A percentile compares a stretch with the other conserved stretches of the same genome.
phyloP scores from a whole-genome alignment of 2,329 filamentous ascomycete species.

The Bimuria novae-zelandiae region DNA sequence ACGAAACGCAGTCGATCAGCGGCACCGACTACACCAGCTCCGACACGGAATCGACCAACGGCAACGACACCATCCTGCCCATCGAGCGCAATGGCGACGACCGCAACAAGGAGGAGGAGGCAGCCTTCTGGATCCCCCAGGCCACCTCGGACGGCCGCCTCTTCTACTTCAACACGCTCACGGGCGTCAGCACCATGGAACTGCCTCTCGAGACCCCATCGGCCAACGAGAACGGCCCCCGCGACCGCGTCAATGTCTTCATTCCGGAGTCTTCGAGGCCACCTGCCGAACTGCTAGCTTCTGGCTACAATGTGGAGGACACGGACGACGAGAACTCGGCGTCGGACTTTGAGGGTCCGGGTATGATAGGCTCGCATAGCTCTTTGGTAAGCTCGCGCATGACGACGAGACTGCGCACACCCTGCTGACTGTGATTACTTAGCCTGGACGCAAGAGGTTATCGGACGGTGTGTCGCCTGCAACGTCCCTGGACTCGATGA shows the following conservation, averaged over 20 bases:
- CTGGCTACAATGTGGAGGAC: conserved; percentile 81
- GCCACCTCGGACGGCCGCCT: conserved; percentile 89
- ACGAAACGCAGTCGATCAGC: conserved; percentile 53
- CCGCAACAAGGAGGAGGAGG: conserved; percentile 73
- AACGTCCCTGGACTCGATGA: conserved; percentile 89
- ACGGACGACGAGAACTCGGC: conserved; percentile 90
- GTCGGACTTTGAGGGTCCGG: conserved; percentile 77
- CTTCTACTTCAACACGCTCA: conserved; percentile 98
- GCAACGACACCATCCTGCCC: conserved; percentile 55
- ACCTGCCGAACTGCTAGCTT: conserved; percentile 87
- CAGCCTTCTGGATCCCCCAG: conserved; percentile 98
- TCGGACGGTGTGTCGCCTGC: conserved; percentile 79
- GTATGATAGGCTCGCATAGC: conserved; percentile 69
- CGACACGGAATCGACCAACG: conserved; percentile 52
- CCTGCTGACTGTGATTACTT: conserved; percentile 21
- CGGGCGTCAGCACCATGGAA: conserved; percentile 92
- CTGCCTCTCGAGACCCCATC: conserved; percentile 90
- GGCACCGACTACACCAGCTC: conserved; percentile 46
- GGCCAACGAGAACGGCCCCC: conserved; percentile 78
- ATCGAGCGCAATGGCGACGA: conserved; percentile 70
- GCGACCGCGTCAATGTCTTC: conserved; percentile 84
- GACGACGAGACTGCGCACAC: conserved; percentile 7
- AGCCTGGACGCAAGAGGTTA: conserved; percentile 58
- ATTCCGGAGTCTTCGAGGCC: conserved; percentile 89
- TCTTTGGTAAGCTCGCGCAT: conserved; percentile 64